phyloP scores from a whole-genome alignment of 768 basidiomycete genomes.

The Rhizopogon salebrosus region DNA sequence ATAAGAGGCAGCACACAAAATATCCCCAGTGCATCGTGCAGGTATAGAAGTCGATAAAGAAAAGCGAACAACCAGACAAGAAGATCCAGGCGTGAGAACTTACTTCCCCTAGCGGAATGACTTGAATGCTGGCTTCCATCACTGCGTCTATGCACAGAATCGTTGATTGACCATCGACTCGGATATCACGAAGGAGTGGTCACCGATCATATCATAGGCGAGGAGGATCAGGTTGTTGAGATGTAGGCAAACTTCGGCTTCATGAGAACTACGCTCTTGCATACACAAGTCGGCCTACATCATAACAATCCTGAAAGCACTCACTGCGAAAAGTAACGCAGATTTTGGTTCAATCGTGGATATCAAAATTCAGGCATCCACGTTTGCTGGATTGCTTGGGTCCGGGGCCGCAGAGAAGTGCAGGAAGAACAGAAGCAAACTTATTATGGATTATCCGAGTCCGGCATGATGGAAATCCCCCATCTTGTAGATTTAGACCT shows the following conservation, averaged over 20 bases:
- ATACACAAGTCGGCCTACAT: neutral
- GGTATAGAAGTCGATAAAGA: neutral
- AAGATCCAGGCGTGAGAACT: neutral
- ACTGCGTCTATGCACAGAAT: no score
- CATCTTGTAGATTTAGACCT: no score
- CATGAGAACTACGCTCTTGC: neutral
- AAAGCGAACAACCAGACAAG: no score
- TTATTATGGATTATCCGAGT: no score
- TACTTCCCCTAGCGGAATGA: neutral
- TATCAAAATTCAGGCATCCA: no score
- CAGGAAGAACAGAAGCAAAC: no score
- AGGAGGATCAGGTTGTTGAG: neutral
- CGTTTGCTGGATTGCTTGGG: neutral
- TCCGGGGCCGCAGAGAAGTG: no score
- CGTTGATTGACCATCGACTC: no score
- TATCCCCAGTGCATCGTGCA: conserved; percentile 3
- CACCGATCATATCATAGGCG: neutral
- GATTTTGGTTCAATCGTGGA: neutral
- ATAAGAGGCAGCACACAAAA: conserved; percentile 8
- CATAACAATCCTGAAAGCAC: neutral
- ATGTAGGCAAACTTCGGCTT: neutral
- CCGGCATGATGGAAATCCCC: no score
- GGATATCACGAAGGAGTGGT: neutral
- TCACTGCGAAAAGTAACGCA: no score
- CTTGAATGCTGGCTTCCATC: no score